A percentile compares a stretch with the other conserved stretches of the same genome.
Evolutionary conservation across 345 rosid species (phyloP).

Genomic region (Anastatica hierochuntica): DNA sequence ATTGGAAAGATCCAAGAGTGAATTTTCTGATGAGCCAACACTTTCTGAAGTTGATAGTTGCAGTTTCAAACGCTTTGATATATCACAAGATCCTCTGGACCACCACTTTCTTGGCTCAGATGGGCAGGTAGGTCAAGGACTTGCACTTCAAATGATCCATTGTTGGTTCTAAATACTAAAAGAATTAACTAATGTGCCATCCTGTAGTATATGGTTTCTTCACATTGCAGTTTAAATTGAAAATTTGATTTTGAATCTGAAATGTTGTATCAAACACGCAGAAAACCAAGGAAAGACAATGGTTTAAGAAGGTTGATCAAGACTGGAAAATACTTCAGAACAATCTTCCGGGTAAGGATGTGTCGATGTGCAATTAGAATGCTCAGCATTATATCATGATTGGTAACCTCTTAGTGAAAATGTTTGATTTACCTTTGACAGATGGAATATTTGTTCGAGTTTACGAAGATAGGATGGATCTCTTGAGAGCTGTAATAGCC

Average conservation of each 20-base stretch:
- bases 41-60: constrained; percentile 29
- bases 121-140: constrained; percentile 48
- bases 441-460: constrained; percentile 85
- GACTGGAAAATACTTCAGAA: constrained; percentile 96
- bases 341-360: constrained; percentile 79
- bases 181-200: background rate
- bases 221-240: background rate
- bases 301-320: constrained; percentile 95
- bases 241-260: constrained; percentile 1
- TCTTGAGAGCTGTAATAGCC: constrained; percentile 76
- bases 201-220: background rate
- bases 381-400: background rate
- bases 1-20: constrained; percentile 30
- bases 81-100: constrained; percentile 64
- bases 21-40: constrained; percentile 28
- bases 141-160: background rate
- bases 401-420: background rate
- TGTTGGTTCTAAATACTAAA: background rate
- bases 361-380: background rate
- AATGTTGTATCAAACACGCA: constrained; percentile 28
- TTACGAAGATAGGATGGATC: constrained; percentile 94
- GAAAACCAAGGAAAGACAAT: constrained; percentile 67
- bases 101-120: constrained; percentile 62
- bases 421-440: constrained; percentile 23
- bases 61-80: constrained; percentile 68